A percentile compares a stretch with the other conserved stretches of the same genome.
phyloP scores from a whole-genome alignment of 1,139 yeast species.

The Kodamaea ohmeri region DNA sequence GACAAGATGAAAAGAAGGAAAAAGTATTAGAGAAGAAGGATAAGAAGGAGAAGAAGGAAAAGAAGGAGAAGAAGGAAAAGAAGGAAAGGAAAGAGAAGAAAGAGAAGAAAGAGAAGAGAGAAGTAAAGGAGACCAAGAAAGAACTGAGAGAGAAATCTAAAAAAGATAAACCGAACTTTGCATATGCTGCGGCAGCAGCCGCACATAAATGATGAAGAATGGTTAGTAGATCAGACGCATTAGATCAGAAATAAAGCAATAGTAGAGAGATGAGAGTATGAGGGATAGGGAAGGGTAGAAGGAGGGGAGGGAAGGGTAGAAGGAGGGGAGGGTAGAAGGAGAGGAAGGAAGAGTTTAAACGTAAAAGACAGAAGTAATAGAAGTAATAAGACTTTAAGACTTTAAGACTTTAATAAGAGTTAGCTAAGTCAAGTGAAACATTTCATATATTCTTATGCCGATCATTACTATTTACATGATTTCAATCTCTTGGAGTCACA shows the following conservation, averaged over 20 bases:
- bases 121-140: constrained; percentile 8
- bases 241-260: not conserved
- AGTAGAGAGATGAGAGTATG: too few species aligned
- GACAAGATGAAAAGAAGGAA: constrained; percentile 19
- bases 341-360: too few species aligned
- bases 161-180: constrained; percentile 26
- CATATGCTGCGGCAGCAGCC: constrained; percentile 50
- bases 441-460: too few species aligned
- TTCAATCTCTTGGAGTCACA: not conserved
- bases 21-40: constrained; percentile 23
- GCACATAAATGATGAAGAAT: constrained; percentile 21
- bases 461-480: too few species aligned
- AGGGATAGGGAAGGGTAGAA: too few species aligned
- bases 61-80: constrained; percentile 25
- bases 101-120: constrained; percentile 2
- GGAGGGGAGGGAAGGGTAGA: too few species aligned
- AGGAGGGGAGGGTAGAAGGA: too few species aligned
- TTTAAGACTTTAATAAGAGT: too few species aligned
- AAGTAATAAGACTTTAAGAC: too few species aligned
- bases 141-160: constrained; percentile 16
- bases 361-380: too few species aligned
- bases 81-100: constrained; percentile 7
- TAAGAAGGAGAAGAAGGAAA: constrained; percentile 1
- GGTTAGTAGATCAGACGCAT: not conserved
- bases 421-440: too few species aligned